Percentiles rank a stretch among this genome's conserved stretches.
Conservation (phyloP, 371 early-diverging fungal genomes). For the Capillidium heterosporum region DNA sequence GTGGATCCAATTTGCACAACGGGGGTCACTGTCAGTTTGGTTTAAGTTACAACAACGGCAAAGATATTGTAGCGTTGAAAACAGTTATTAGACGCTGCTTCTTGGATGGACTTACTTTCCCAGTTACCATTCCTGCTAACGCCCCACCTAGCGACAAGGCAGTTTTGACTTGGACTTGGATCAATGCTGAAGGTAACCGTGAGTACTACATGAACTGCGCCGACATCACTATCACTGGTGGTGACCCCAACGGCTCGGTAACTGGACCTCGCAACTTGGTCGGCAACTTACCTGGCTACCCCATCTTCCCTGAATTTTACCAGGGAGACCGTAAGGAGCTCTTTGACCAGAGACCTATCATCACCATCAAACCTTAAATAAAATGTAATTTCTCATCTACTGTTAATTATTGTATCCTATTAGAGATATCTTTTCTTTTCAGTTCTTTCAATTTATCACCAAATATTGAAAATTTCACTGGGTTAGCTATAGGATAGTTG, state of each 20-base stretch:
- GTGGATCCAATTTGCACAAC: slow-evolving; percentile 13
- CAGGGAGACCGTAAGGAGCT: not conserved
- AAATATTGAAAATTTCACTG: too few relatives aligned
- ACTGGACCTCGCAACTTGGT: slow-evolving; percentile 23
- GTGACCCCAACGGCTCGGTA: slow-evolving; percentile 13
- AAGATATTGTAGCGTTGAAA: slow-evolving; percentile 29
- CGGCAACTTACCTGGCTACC: slow-evolving; percentile 13
- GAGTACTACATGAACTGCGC: slow-evolving; percentile 51
- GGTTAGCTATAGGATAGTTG: too few relatives aligned
- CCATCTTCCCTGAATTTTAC: slow-evolving; percentile 1
- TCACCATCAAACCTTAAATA: not conserved
- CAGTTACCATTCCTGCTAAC: slow-evolving; percentile 20
- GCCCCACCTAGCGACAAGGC: slow-evolving; percentile 20
- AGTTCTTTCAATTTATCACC: too few relatives aligned
- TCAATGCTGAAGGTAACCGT: too few relatives aligned
- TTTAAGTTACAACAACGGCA: slow-evolving; percentile 31
- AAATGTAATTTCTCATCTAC: too few relatives aligned
- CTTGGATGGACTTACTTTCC: slow-evolving; percentile 11
- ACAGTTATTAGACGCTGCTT: slow-evolving; percentile 23
- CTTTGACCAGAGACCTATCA: not conserved
- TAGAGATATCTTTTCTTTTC: too few relatives aligned
- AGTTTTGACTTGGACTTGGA: slow-evolving; percentile 39
- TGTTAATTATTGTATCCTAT: too few relatives aligned
- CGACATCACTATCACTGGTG: slow-evolving; percentile 23
- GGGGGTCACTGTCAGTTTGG: slow-evolving; percentile 48